phyloP scores from a whole-genome alignment of 441 rosid species.

The Pelargonium australe region DNA sequence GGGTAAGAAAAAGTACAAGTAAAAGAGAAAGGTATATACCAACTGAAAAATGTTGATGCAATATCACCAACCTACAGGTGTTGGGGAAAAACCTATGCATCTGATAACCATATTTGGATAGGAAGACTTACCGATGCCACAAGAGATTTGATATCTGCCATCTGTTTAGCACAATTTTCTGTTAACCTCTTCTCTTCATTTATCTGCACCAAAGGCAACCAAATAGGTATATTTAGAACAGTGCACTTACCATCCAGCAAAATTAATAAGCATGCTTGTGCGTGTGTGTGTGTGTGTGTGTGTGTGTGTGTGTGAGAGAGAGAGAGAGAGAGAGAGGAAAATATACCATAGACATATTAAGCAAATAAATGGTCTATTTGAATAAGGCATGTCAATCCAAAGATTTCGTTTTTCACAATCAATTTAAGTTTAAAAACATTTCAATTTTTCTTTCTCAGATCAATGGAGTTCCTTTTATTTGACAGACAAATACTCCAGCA shows the following conservation, averaged over 20 bases:
- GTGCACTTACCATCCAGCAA: no score
- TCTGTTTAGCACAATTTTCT: constrained; percentile 53
- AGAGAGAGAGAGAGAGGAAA: no score
- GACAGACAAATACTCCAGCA: not conserved
- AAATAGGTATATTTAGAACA: not conserved
- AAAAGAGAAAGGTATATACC: constrained; percentile 6
- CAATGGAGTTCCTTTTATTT: not conserved
- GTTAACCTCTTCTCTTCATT: constrained; percentile 55
- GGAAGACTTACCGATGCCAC: constrained; percentile 46
- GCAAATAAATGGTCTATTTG: no score
- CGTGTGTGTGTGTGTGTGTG: no score
- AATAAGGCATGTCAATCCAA: no score
- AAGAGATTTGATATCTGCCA: constrained; percentile 60
- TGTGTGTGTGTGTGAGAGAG: no score
- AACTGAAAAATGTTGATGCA: not conserved
- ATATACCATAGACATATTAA: no score
- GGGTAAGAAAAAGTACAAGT: not conserved
- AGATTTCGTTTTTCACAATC: no score
- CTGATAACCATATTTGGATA: constrained; percentile 6
- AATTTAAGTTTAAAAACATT: no score
- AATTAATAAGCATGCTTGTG: no score
- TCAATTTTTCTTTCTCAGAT: not conserved
- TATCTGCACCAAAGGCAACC: constrained; percentile 45
- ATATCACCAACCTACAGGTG: constrained; percentile 5
- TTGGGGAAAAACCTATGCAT: constrained; percentile 5